A percentile compares a stretch with the other conserved stretches of the same genome.
These are phyloP conservation scores for Tagetes erecta DNA, from an alignment of 129 eudicot species.

Conservation along the genomic window DNA sequence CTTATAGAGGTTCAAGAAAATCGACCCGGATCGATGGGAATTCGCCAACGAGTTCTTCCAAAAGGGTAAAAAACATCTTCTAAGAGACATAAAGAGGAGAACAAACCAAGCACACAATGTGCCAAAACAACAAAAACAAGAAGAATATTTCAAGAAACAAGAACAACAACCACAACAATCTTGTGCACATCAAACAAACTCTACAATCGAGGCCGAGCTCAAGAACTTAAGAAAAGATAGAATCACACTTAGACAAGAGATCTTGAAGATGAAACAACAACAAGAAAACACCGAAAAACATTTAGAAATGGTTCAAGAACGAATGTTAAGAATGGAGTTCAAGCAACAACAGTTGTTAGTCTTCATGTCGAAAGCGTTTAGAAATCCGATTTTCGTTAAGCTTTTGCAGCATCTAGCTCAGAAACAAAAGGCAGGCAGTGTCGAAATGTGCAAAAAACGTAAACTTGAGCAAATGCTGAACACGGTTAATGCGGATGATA, in stretches of 20 bases:
- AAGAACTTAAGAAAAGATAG: slow-evolving; percentile 50
- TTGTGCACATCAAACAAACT: slow-evolving; percentile 19
- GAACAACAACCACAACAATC: slow-evolving; percentile 26
- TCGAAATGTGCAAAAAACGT: slow-evolving; percentile 44
- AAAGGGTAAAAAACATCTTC: slow-evolving; percentile 69
- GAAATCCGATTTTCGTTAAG: slow-evolving; percentile 43
- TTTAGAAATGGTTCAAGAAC: slow-evolving; percentile 45
- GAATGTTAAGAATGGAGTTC: slow-evolving; percentile 45
- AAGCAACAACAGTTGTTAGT: slow-evolving; percentile 54
- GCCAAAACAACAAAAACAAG: slow-evolving; percentile 40
- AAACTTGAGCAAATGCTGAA: slow-evolving; percentile 28
- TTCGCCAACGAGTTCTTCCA: slow-evolving; percentile 74
- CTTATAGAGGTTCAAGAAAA: slow-evolving; percentile 76
- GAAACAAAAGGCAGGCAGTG: slow-evolving; percentile 35
- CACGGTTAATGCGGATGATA: slow-evolving; percentile 17
- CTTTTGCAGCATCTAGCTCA: slow-evolving; percentile 45
- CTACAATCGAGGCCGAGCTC: slow-evolving; percentile 47
- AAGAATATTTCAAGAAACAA: background rate
- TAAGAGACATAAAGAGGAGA: slow-evolving; percentile 70
- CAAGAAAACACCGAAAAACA: slow-evolving; percentile 46
- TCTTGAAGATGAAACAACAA: slow-evolving; percentile 55
- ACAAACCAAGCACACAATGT: slow-evolving; percentile 33
- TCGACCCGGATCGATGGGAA: slow-evolving; percentile 81
- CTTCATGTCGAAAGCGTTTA: slow-evolving; percentile 53
- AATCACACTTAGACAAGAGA: slow-evolving; percentile 40